Evolutionary conservation across 495 filamentous ascomycete genomes (phyloP), one percentile per base, ranked within the genome.

Genomic region (Penicillium chermesinum): DNA sequence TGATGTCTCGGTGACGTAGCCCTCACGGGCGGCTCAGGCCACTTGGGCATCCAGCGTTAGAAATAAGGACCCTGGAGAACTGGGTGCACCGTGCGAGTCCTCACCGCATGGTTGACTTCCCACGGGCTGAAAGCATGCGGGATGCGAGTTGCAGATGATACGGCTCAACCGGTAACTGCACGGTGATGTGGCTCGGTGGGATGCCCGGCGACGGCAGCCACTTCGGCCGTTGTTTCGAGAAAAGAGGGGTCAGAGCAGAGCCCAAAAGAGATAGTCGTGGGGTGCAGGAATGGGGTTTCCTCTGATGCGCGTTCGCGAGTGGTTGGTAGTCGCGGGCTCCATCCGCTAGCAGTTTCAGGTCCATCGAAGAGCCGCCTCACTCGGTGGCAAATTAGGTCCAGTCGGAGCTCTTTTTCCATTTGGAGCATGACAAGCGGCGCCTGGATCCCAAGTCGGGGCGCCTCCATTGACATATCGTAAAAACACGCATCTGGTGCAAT

Each of bases 251-350:
- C 40, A 5, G 25, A 12, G 14, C 32, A 17, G 21, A 30, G 40
- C 46, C 53, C 16, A 57, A 44, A 53, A 60, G 52, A 57, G 49
- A 36, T 55, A 41, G 46, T 25, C 46, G 43, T 59, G 56, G 57
- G 54, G 57, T 60, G 18, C 44, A 54, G 52, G 45, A 56, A 41
- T 32, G 27, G 39, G 22, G 18, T 21, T 18, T 48, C 20, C 14
- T 32, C 18, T n/a, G 9, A 36, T 39, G 38, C n/a, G 41, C 49
- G 56, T 46, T 52, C n/a, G 7, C 32, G 20, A 58, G 37, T 53
- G 52, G 54, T 33, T 27, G 22, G 34, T 44, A 42, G 45, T 44
- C 21, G 43, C 41, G 30, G 42, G 32, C 39, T 49, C 48, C 55
- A 44, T 55, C 44, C 34, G 56, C 44, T 59, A 56, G 52, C 30